Percentiles rank a stretch among this genome's conserved stretches.
phyloP scores from a whole-genome alignment of 495 filamentous ascomycete species.

The Acidiella bohemica region DNA sequence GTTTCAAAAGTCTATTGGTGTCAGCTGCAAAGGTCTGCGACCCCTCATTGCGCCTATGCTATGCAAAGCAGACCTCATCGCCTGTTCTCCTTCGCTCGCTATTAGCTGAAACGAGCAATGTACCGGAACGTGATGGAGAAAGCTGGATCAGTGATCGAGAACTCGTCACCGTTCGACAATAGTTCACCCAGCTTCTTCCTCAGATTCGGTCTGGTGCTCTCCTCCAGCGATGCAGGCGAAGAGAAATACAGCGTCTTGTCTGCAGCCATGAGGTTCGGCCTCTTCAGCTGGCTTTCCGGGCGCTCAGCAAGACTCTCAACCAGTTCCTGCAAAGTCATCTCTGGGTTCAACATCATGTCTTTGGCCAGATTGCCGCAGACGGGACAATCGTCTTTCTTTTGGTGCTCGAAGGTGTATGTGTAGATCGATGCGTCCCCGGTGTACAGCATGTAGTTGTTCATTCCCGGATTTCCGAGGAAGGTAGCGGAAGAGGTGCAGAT shows the following conservation, averaged over 20 bases:
- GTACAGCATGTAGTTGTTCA: constrained; percentile 98
- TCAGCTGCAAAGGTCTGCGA: no score
- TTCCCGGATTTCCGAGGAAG: constrained; percentile 39
- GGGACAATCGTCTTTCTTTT: constrained; percentile 84
- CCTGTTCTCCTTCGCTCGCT: neutral
- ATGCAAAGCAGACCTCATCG: neutral
- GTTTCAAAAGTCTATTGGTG: no score
- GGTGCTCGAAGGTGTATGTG: constrained; percentile 89
- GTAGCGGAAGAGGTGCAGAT: constrained; percentile 73
- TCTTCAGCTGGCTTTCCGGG: constrained; percentile 63
- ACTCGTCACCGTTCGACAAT: constrained; percentile 51
- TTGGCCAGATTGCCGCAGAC: constrained; percentile 78
- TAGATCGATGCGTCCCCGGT: constrained; percentile 89
- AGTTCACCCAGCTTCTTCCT: constrained; percentile 57
- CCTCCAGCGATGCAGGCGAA: constrained; percentile 62
- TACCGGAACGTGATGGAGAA: constrained; percentile 40
- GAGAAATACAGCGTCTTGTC: constrained; percentile 81
- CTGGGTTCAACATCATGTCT: constrained; percentile 53
- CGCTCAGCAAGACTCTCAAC: constrained; percentile 71
- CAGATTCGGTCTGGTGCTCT: constrained; percentile 70
- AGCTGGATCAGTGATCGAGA: constrained; percentile 72
- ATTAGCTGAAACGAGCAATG: constrained; percentile 44
- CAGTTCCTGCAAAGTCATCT: constrained; percentile 67
- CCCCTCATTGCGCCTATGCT: no score
- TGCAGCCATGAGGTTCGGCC: constrained; percentile 72